These are phyloP conservation scores for Stereocaulon alpinum DNA, from an alignment of 495 filamentous ascomycete genomes.

Conservation along the genomic window DNA sequence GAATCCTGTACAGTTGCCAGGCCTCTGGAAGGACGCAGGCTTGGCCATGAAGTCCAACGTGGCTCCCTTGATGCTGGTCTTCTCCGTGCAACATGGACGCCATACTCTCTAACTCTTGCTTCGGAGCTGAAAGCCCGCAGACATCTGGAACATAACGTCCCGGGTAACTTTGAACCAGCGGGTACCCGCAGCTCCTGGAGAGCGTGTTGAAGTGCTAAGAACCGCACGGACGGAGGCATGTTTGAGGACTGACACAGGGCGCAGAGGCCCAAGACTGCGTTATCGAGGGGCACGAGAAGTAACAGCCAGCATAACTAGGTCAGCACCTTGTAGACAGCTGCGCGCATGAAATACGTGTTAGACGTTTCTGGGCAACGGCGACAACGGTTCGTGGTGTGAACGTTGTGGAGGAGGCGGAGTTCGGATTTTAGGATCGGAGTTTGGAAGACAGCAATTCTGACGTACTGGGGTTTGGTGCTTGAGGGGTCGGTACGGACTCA, in stretches of 20 bases:
- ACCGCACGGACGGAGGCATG: not conserved
- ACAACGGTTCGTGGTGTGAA: not conserved
- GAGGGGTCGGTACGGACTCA: not conserved
- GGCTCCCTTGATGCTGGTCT: not conserved
- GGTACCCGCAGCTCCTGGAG: not conserved
- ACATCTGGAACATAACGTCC: not conserved
- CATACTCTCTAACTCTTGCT: not conserved
- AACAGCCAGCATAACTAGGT: not conserved
- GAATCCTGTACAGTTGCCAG: conserved; percentile 18
- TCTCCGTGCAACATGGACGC: not conserved
- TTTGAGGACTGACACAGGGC: not conserved
- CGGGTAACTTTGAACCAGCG: not conserved
- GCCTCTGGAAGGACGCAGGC: not conserved
- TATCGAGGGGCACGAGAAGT: not conserved
- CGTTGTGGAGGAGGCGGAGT: not conserved
- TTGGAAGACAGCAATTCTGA: not conserved
- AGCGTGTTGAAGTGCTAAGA: not conserved
- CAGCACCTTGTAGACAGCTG: not conserved
- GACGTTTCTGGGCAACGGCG: too few relatives aligned
- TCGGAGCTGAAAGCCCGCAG: not conserved
- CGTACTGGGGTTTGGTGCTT: not conserved
- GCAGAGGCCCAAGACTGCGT: not conserved
- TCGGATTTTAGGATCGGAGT: conserved; percentile 3
- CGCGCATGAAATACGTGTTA: too few relatives aligned
- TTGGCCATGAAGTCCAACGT: not conserved